Evolutionary conservation across 257 asterid genomes (phyloP).

Genomic region (Marsdenia floribunda): DNA sequence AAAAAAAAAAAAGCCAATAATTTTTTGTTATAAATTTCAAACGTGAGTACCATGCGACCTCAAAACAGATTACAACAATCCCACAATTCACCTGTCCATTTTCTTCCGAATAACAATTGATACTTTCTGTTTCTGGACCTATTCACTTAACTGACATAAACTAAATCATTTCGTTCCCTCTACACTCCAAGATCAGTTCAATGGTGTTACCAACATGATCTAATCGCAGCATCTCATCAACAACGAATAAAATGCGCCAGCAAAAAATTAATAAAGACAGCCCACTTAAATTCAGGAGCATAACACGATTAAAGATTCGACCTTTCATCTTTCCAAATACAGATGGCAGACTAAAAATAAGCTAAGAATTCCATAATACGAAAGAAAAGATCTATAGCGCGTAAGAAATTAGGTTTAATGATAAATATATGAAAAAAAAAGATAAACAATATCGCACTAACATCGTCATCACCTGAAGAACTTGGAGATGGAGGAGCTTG

Average conservation of each 20-base stretch:
- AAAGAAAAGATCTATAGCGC: not conserved
- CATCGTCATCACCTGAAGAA: slow-evolving; percentile 28
- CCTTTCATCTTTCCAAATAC: not conserved
- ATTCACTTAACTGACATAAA: not conserved
- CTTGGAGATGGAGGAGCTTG: not conserved
- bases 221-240: not conserved
- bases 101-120: not conserved
- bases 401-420: too few species aligned
- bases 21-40: not conserved
- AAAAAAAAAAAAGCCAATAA: not conserved
- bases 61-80: not conserved
- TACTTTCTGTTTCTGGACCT: not conserved
- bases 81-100: not conserved
- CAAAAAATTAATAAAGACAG: not conserved
- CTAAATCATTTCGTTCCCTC: not conserved
- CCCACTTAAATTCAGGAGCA: not conserved
- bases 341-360: not conserved
- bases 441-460: not conserved
- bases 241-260: not conserved
- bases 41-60: not conserved
- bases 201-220: not conserved
- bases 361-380: not conserved
- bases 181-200: not conserved
- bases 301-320: not conserved
- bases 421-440: not conserved